Percentiles rank a stretch among this genome's conserved stretches.
phyloP scores from a whole-genome alignment of 345 rosid species.

The Camelina sativa region DNA sequence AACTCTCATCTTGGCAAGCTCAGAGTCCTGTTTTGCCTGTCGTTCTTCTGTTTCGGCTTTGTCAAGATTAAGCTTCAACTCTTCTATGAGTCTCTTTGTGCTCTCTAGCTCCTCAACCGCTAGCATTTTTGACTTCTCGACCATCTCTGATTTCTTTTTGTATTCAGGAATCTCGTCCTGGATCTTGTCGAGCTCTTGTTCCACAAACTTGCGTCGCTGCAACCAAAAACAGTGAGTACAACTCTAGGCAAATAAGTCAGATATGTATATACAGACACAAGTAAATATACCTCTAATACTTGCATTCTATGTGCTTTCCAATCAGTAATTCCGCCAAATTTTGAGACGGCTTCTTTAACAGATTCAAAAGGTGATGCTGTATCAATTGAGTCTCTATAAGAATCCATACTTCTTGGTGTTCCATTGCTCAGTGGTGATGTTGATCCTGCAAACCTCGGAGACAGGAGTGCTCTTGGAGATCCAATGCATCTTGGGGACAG shows the following conservation, averaged over 20 bases:
- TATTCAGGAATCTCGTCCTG: conserved; percentile 73
- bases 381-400: conserved; percentile 67
- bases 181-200: conserved; percentile 72
- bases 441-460: conserved; percentile 45
- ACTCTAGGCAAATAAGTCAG: conserved; percentile 8
- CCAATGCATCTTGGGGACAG: conserved; percentile 38
- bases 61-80: conserved; percentile 81
- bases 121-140: conserved; percentile 64
- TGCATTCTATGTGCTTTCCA: conserved; percentile 93
- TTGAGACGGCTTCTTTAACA: conserved; percentile 93
- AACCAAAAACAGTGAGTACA: conserved; percentile 10
- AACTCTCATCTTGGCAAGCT: conserved; percentile 83
- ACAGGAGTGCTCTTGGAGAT: conserved; percentile 42
- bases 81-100: conserved; percentile 83
- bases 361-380: conserved; percentile 92
- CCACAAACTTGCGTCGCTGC: conserved; percentile 73
- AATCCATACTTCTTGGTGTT: conserved; percentile 44
- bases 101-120: conserved; percentile 75
- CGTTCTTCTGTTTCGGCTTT: conserved; percentile 89
- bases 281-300: conserved; percentile 69
- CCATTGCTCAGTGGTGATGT: conserved; percentile 44
- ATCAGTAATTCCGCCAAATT: conserved; percentile 94
- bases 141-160: conserved; percentile 58
- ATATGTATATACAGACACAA: not conserved
- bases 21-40: conserved; percentile 93